phyloP scores from a whole-genome alignment of 768 basidiomycete species.

The Brasilioporus rufonigricans region DNA sequence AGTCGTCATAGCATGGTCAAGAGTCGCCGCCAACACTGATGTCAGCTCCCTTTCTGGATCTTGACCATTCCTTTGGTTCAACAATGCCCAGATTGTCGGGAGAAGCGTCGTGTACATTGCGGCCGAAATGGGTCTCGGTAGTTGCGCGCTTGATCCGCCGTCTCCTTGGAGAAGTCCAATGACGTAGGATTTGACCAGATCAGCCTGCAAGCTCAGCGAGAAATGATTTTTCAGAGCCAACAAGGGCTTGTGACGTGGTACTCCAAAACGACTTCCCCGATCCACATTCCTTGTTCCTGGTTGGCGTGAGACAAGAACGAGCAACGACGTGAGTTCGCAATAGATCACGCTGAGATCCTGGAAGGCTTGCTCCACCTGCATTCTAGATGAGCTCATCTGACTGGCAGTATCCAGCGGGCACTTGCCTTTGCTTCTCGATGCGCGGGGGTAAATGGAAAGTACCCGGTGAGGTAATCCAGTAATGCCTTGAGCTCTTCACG shows the following conservation, averaged over 20 bases:
- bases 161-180: conserved; percentile 55
- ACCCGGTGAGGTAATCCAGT: conserved; percentile 71
- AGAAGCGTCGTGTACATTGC: conserved; percentile 63
- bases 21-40: conserved; percentile 46
- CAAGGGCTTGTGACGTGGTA: conserved; percentile 15
- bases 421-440: conserved; percentile 57
- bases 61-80: conserved; percentile 45
- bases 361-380: conserved; percentile 60
- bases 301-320: conserved; percentile 40
- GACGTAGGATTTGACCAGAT: conserved; percentile 60
- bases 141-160: conserved; percentile 37
- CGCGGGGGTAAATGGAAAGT: conserved; percentile 74
- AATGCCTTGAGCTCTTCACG: conserved; percentile 55
- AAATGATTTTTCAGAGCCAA: conserved; percentile 15
- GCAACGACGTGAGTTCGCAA: conserved; percentile 71
- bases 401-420: not conserved
- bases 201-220: conserved; percentile 40
- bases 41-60: conserved; percentile 17
- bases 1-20: conserved; percentile 64
- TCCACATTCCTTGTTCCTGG: conserved; percentile 5
- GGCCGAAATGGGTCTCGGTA: conserved; percentile 52
- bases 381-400: conserved; percentile 5
- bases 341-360: conserved; percentile 75
- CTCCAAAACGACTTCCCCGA: conserved; percentile 10
- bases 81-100: conserved; percentile 76